phyloP scores from a whole-genome alignment of 495 filamentous ascomycete genomes.

The Penicillium alfredii region DNA sequence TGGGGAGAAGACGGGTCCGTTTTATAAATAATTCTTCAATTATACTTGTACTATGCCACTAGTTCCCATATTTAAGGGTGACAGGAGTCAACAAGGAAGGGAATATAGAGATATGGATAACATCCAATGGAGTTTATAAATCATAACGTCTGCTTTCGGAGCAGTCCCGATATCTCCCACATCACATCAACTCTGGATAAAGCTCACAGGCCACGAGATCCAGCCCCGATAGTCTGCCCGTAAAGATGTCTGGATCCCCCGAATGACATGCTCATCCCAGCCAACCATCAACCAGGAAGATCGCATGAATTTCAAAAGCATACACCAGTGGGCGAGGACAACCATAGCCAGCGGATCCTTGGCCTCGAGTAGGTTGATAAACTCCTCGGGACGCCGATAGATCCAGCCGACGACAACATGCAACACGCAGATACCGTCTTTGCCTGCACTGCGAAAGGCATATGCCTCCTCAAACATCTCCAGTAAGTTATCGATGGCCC shows the following conservation, averaged over 20 bases:
- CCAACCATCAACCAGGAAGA: constrained; percentile 34
- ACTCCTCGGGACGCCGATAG: constrained; percentile 29
- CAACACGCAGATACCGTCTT: constrained; percentile 17
- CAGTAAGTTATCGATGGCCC: constrained; percentile 12
- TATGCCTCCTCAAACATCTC: constrained; percentile 20
- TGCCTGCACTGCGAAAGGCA: constrained; percentile 7
- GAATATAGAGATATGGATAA: too few species aligned
- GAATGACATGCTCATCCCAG: constrained; percentile 36
- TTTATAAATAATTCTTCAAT: too few species aligned
- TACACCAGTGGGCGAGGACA: constrained; percentile 37
- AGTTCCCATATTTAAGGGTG: too few species aligned
- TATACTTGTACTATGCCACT: too few species aligned
- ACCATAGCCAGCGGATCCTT: constrained; percentile 33
- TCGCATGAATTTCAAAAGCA: constrained; percentile 32
- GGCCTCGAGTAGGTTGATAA: constrained; percentile 24
- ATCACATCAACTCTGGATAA: constrained; percentile 2
- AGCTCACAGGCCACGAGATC: constrained; percentile 29
- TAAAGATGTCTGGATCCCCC: constrained; percentile 22
- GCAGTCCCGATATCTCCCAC: too few species aligned
- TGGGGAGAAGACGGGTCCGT: too few species aligned
- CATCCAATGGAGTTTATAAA: too few species aligned
- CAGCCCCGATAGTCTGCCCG: constrained; percentile 16
- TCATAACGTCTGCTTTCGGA: too few species aligned
- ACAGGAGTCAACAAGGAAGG: too few species aligned
- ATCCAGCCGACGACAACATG: constrained; percentile 31